Conservation (phyloP, 1,284 basidiomycete species). For the Leccinum angustisporum region DNA sequence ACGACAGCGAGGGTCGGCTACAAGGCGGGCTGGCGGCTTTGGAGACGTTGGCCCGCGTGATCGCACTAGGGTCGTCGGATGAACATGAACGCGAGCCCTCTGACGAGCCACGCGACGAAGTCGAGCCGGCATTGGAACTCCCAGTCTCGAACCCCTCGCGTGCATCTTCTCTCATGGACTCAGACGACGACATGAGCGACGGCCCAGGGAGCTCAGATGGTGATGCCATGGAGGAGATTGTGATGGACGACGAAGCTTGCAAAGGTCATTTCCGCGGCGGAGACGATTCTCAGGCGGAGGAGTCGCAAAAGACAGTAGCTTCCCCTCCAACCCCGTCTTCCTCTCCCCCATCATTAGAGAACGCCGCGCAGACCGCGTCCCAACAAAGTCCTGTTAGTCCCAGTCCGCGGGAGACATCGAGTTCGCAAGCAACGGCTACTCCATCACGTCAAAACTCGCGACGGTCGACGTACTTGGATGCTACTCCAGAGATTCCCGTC, state of each 20-base stretch:
- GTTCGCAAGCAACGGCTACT: constrained; percentile 39
- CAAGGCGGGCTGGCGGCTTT: constrained; percentile 79
- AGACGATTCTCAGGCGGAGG: constrained; percentile 26
- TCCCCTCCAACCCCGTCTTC: constrained; percentile 31
- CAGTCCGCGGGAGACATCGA: constrained; percentile 36
- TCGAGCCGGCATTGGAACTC: constrained; percentile 69
- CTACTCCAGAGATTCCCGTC: constrained; percentile 38
- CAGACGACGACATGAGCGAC: constrained; percentile 75
- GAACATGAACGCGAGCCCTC: constrained; percentile 54
- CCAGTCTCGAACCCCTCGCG: constrained; percentile 64
- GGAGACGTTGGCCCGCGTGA: constrained; percentile 81
- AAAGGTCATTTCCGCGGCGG: constrained; percentile 27
- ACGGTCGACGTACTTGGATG: constrained; percentile 41
- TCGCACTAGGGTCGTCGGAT: constrained; percentile 58
- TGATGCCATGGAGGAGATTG: constrained; percentile 74
- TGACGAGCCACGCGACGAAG: constrained; percentile 59
- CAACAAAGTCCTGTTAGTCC: constrained; percentile 20
- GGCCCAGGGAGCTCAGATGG: constrained; percentile 73
- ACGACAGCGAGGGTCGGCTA: constrained; percentile 77
- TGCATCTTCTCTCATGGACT: constrained; percentile 59
- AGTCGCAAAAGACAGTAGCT: constrained; percentile 26
- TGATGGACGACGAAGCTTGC: constrained; percentile 60
- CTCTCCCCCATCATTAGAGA: constrained; percentile 28
- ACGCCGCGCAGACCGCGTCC: constrained; percentile 28
- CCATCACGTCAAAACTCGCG: constrained; percentile 55